Evolutionary conservation across 257 asterid species (phyloP), one percentile per base, ranked within the genome.

Genomic region (Solanum corneliomulleri): DNA sequence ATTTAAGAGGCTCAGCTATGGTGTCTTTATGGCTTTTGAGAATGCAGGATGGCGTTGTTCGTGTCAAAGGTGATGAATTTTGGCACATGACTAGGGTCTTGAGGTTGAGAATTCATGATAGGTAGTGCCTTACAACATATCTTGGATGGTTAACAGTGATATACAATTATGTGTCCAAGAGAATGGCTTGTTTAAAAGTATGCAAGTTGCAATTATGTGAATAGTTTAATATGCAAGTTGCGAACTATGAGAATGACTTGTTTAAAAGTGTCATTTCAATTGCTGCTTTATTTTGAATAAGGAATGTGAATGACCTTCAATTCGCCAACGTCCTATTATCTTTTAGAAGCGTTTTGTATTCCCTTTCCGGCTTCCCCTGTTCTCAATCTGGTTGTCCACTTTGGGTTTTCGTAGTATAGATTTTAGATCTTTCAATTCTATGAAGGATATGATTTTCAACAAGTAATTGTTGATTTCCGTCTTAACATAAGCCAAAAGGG

Each of bases 1-100:
- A 47, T 47, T 47, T 80, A 9, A 29, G 85, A 5, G 27, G 27
- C 85, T 80, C 18, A 29, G 15, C 27, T 47, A 18, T 45, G 68
- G 84, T 80, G 68, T 80, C 0, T 80, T 45, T 25, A 80, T 47
- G 9, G 27, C 83, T 66, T 52, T 62, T 87, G 29, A 82, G 86
- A 23, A 87, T 91, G 89, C 92, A 97, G 99, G 99, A 98, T 86
- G 94, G 93, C 76, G 72, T 91, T 88, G 98, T 97, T 62, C 97
- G 94, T 37, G 93, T 97, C 83, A 89, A 93, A 89, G 99, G 99
- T 56, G 99, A 97, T 76, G 99, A 97, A 83, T 95, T 93, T 93
- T 96, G 98, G 98, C 99, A 97, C 91, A 96, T 95, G 97, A 94
- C 96, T 8, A 97, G 91, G 91, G 99, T 97, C 88, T 90, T 97